Conservation (phyloP, 2,329 filamentous ascomycete genomes). For the Amylocarpus encephaloides region DNA sequence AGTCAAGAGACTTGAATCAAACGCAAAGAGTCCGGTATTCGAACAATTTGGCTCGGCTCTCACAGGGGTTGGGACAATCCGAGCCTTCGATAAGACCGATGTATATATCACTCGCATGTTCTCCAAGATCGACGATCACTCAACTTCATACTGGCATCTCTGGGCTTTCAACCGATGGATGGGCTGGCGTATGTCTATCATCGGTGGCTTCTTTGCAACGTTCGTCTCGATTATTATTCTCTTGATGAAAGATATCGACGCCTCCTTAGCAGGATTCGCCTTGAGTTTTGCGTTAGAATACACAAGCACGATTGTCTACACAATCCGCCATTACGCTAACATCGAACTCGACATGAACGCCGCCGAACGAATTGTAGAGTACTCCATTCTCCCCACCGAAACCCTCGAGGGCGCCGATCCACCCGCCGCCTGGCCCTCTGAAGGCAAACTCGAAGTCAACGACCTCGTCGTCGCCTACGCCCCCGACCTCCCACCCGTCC, state of each 20-base stretch:
- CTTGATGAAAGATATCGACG: conserved; percentile 53
- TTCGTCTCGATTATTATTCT: conserved; percentile 61
- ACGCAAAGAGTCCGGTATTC: conserved; percentile 70
- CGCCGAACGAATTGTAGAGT: conserved; percentile 70
- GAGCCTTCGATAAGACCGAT: conserved; percentile 64
- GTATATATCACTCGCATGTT: conserved; percentile 67
- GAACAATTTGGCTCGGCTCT: conserved; percentile 72
- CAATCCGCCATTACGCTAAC: conserved; percentile 60
- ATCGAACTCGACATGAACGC: conserved; percentile 76
- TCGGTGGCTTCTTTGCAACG: conserved; percentile 63
- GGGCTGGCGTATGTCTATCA: conserved; percentile 61
- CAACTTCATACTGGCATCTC: conserved; percentile 58
- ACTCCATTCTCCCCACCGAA: conserved; percentile 62
- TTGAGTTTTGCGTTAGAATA: conserved; percentile 69
- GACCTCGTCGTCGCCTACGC: conserved; percentile 69
- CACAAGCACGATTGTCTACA: conserved; percentile 56
- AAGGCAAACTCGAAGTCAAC: conserved; percentile 66
- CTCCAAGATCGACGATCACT: conserved; percentile 60
- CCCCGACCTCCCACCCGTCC: conserved; percentile 60
- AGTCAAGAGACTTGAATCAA: conserved; percentile 71
- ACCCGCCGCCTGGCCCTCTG: conserved; percentile 68
- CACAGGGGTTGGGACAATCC: conserved; percentile 66
- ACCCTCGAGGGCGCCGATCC: conserved; percentile 53
- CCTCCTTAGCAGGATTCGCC: conserved; percentile 68
- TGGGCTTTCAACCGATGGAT: conserved; percentile 75